phyloP scores from a whole-genome alignment of 1,284 basidiomycete genomes.

The Rhodotorula mucilaginosa region DNA sequence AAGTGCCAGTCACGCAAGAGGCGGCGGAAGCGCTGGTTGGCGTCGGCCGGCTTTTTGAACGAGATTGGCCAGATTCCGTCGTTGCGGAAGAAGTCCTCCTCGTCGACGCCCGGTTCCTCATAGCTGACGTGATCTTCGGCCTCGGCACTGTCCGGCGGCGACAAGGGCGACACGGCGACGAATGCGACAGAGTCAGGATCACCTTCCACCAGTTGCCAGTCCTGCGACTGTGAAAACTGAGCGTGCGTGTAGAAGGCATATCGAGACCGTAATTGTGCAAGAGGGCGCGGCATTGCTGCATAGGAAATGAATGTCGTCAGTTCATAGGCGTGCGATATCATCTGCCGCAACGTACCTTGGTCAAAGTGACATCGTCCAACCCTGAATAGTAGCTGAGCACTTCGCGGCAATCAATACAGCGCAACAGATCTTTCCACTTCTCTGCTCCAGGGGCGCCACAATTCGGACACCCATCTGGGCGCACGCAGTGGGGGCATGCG shows the following conservation, averaged over 20 bases:
- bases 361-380: background rate
- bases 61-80: background rate
- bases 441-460: background rate
- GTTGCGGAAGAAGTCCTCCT: background rate
- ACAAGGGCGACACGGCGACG: background rate
- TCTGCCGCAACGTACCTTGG: no score
- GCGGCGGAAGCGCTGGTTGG: background rate
- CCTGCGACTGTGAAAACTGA: background rate
- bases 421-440: background rate
- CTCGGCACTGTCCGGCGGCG: no score
- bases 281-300: background rate
- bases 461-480: background rate
- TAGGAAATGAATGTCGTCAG: background rate
- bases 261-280: background rate
- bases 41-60: background rate
- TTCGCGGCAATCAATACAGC: no score
- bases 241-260: background rate
- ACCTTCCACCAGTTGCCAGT: background rate
- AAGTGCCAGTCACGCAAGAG: background rate
- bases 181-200: background rate
- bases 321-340: no score
- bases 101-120: rapidly evolving
- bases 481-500: background rate
- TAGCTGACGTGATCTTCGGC: no score
- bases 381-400: no score